Percentiles rank a stretch among this genome's conserved stretches.
Evolutionary conservation across 495 filamentous ascomycete species (phyloP).

Genomic region (Penicillium antarcticum): DNA sequence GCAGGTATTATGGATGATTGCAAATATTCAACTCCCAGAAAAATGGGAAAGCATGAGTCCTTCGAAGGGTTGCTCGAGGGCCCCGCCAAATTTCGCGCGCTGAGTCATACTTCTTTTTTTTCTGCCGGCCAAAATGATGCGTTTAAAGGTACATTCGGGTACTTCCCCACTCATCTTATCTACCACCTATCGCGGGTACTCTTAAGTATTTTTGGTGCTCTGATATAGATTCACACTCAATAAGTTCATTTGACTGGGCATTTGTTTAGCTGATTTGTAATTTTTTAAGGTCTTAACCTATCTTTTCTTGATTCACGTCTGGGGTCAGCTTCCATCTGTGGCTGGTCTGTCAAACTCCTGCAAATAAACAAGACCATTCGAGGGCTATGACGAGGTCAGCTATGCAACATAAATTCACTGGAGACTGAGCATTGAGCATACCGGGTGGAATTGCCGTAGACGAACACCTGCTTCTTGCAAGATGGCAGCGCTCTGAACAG

Average conservation of each 20-base stretch:
- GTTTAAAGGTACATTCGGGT: neutral
- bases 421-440: slow-evolving; percentile 53
- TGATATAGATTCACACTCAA: too few relatives aligned
- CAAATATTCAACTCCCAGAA: neutral
- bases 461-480: slow-evolving; percentile 72
- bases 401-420: neutral
- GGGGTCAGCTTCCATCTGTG: neutral
- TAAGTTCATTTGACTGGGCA: too few relatives aligned
- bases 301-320: too few relatives aligned
- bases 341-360: slow-evolving; percentile 10
- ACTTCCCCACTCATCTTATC: neutral
- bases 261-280: too few relatives aligned
- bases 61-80: slow-evolving; percentile 7
- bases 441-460: slow-evolving; percentile 78
- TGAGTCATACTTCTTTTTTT: slow-evolving; percentile 29
- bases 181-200: too few relatives aligned
- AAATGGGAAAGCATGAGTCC: neutral
- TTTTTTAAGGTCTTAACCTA: too few relatives aligned
- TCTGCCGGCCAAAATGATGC: slow-evolving; percentile 24
- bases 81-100: slow-evolving; percentile 22
- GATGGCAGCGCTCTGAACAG: slow-evolving; percentile 65
- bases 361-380: slow-evolving; percentile 48
- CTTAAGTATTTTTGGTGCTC: too few relatives aligned
- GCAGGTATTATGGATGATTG: neutral
- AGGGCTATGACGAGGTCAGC: slow-evolving; percentile 33